These are phyloP conservation scores for Pontederia paniculata DNA, from an alignment of 176 grass and related monocot species.

Conservation along the genomic window DNA sequence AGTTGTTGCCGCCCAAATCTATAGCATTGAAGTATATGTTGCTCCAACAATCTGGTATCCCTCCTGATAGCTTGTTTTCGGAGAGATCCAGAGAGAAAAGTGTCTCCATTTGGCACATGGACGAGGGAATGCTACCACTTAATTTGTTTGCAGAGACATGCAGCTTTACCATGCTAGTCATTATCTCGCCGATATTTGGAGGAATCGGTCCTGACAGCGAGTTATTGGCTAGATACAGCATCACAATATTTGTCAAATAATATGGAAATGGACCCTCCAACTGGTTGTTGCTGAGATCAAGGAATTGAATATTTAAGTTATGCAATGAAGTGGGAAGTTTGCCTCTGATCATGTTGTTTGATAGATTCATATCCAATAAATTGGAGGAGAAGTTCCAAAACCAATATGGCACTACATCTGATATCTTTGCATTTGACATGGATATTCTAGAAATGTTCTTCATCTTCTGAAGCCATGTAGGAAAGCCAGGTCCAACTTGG, in stretches of 20 bases:
- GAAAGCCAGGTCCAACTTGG: conserved; percentile 5
- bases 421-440: neutral
- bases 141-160: neutral
- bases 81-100: neutral
- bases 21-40: too few species aligned
- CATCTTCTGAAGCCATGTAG: conserved; percentile 2
- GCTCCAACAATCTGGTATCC: neutral
- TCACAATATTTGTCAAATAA: neutral
- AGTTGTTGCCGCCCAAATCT: too few species aligned
- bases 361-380: neutral
- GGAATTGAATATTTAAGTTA: neutral
- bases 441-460: neutral
- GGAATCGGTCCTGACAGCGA: conserved; percentile 8
- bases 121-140: neutral
- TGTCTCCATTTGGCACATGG: neutral
- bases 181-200: neutral
- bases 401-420: conserved; percentile 6
- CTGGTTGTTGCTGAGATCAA: conserved; percentile 8
- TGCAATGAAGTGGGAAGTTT: neutral
- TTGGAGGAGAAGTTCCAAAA: conserved; percentile 8
- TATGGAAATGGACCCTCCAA: neutral
- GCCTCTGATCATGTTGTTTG: conserved; percentile 6
- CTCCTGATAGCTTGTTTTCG: neutral
- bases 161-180: neutral
- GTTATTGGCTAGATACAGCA: neutral